These are phyloP conservation scores for Lentinula novae-zelandiae DNA, from an alignment of 1,284 basidiomycete species.

Conservation along the genomic window DNA sequence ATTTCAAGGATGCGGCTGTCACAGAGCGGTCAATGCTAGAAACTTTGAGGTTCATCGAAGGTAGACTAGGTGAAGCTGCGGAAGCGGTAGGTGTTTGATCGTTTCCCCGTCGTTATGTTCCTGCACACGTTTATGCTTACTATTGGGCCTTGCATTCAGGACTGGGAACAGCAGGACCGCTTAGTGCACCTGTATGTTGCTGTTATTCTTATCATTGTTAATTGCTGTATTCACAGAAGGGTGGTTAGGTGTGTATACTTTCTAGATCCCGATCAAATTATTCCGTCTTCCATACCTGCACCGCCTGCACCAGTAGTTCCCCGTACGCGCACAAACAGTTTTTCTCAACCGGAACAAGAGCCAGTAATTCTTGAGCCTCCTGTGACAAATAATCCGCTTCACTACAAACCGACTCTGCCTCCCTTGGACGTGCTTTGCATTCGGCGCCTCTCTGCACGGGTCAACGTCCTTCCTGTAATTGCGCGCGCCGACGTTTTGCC, in stretches of 20 bases:
- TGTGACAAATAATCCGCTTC: conserved; percentile 64
- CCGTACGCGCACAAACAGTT: conserved; percentile 62
- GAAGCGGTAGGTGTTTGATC: conserved; percentile 58
- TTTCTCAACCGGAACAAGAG: conserved; percentile 64
- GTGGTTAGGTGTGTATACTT: conserved; percentile 71
- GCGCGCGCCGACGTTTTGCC: conserved; percentile 90
- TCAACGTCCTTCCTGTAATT: conserved; percentile 94
- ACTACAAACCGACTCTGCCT: conserved; percentile 62
- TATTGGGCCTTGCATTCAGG: conserved; percentile 36
- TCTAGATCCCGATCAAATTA: conserved; percentile 71
- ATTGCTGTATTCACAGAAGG: conserved; percentile 19
- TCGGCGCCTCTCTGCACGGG: conserved; percentile 83
- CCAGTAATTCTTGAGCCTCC: conserved; percentile 77
- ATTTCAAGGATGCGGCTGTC: conserved; percentile 57
- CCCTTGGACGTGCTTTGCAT: conserved; percentile 87
- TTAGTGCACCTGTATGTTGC: conserved; percentile 74
- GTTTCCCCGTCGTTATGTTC: conserved; percentile 19
- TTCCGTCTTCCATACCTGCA: conserved; percentile 59
- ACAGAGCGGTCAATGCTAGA: conserved; percentile 59
- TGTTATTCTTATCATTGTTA: conserved; percentile 18
- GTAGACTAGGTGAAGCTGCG: conserved; percentile 60
- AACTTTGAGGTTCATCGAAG: conserved; percentile 62
- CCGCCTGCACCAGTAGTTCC: conserved; percentile 54
- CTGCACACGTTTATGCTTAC: background rate
- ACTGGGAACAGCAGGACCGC: conserved; percentile 65